phyloP scores from a whole-genome alignment of 805 yeast species.

The Starmerella lactis-condensi region DNA sequence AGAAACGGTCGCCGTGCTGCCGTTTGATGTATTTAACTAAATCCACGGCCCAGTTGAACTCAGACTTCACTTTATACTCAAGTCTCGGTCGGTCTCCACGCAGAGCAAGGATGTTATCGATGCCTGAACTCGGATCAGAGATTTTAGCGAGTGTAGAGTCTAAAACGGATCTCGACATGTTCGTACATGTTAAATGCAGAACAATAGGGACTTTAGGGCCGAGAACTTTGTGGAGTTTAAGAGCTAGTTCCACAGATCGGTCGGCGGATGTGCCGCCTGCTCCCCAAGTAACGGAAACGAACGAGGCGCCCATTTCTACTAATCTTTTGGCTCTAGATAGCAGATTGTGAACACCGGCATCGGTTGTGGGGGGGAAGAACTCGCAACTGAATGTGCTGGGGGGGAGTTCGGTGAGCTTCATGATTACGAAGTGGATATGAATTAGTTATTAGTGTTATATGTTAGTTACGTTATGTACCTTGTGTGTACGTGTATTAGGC shows the following conservation, averaged over 20 bases:
- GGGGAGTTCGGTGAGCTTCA: constrained; percentile 21
- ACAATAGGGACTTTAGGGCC: constrained; percentile 59
- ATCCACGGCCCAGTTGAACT: constrained; percentile 44
- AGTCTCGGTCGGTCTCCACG: constrained; percentile 88
- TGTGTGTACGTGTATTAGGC: no score
- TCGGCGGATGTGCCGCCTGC: constrained; percentile 91
- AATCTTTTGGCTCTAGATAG: constrained; percentile 74
- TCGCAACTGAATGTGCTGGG: constrained; percentile 79
- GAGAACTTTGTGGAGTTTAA: constrained; percentile 52
- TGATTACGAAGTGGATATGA: no score
- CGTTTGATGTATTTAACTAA: constrained; percentile 57
- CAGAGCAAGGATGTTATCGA: constrained; percentile 73
- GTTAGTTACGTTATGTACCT: no score
- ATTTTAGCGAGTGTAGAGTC: constrained; percentile 47
- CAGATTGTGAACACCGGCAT: constrained; percentile 58
- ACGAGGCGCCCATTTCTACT: constrained; percentile 72
- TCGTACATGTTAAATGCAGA: constrained; percentile 89
- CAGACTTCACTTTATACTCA: constrained; percentile 31
- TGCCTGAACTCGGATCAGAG: constrained; percentile 57
- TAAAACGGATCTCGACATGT: constrained; percentile 56
- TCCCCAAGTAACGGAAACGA: constrained; percentile 94
- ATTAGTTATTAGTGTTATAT: no score
- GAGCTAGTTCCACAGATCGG: constrained; percentile 69
- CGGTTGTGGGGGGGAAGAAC: constrained; percentile 92
- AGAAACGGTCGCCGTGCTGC: constrained; percentile 61